Base-by-base conservation (phyloP, 208 protist genomes). In the Kentomonas sorsogonicus region DNA sequence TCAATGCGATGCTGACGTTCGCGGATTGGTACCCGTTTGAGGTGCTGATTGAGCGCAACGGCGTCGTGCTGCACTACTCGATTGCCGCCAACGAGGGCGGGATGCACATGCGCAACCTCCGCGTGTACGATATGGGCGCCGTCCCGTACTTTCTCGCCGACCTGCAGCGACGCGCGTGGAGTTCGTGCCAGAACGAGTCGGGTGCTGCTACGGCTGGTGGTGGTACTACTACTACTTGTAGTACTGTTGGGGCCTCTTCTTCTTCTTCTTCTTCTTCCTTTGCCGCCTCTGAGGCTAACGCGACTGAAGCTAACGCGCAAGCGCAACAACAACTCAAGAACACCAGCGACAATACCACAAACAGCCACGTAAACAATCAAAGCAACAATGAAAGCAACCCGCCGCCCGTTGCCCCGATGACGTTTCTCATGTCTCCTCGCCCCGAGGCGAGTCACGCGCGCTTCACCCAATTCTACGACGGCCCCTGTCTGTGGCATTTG, bases 71-170 rank as follows among this genome's bases (percentile, higher is more conserved):
- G 38, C 86, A 94, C 76, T 83, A 87, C 48, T 87, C 79, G 22
- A 69, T 91, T 39, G 79, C 80, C 3, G 59, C 63, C 29, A 87
- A 77, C 38, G 81, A 91, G 58, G 77, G 80, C 18, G 79, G 79
- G 0, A 87, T 94, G 83, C 79, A 94, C 73, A 88, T 91, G 77
- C 79, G 82, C 41, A 94, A 94, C 70, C 77, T 89, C 16, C 83
- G 86, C n/a, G 78, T 76, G 33, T 94, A 94, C 67, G 68, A 69
- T 36, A 60, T 29, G 29, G 39, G 20, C 9, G n/a, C n/a, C n/a
- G n/a, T n/a, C n/a, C n/a, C n/a, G n/a, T n/a, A n/a, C n/a, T n/a
- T n/a, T n/a, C n/a, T n/a, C n/a, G n/a, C n/a, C n/a, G n/a, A n/a
- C n/a, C n/a, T n/a, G n/a, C n/a, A n/a, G n/a, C n/a, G n/a, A n/a